Base-by-base conservation (phyloP, 2,329 filamentous ascomycete species). In the Apiospora hydei region DNA sequence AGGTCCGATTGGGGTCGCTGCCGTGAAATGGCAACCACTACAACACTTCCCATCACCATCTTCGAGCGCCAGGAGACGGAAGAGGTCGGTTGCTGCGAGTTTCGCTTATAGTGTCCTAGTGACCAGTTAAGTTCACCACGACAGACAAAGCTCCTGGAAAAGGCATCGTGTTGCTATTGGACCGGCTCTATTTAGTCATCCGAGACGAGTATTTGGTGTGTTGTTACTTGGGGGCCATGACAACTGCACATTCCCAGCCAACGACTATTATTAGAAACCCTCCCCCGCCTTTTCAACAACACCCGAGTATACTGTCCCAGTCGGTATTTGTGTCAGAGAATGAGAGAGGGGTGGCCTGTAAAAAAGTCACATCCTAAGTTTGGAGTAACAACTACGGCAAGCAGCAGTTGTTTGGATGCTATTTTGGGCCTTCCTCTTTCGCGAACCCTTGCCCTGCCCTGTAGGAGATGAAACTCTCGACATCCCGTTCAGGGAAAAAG, bases 191-290 rank as follows among this genome's bases (percentile, higher is more conserved):
- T 38, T 38, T 47, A 47, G 44, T 47, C 44, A 47, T 16, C 18
- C 21, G 44, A 47, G n/a, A 5, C 16, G 21, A 4, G 16, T 8
- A 47, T 47, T 21, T 61, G 16, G 38, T 61, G 53, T 41, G 30
- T 61, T 61, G 53, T 18, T n/a, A 64, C 57, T 41, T 64, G 30
- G 34, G 57, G 57, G 57, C 30, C 57, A 21, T 41, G n/a, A 41
- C 34, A 11, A 14, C 30, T 38, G 16, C 57, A 53, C 57, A 10
- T n/a, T 21, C 57, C 57, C 53, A 34, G 10, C 10, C 4, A 34
- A 30, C 21, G 21, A 24, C 57, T 64, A 64, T 41, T 41, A 64
- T 64, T 64, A 64, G 57, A 41, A 21, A n/a, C 21, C 6, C 18
- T 8, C 8, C 57, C 57, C 34, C 34, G 57, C 18, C 8, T n/a